Evolutionary conservation across 495 filamentous ascomycete species (phyloP), one percentile per base, ranked within the genome.

Genomic region (Pseudotulostoma volvatum): DNA sequence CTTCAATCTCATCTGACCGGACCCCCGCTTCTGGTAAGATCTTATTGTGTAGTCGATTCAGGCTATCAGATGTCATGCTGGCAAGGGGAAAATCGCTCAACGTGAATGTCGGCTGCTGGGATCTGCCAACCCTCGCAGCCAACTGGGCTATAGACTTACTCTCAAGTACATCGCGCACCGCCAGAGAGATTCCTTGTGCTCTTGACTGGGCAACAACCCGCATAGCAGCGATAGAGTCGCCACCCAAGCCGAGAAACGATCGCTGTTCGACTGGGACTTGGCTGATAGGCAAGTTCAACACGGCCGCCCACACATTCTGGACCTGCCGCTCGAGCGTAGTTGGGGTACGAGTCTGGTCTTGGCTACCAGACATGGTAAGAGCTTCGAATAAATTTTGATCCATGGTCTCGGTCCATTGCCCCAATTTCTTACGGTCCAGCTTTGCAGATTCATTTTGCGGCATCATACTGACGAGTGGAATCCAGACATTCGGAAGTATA

Each of bases 11-110:
- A 11, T 16, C 14, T 28, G 18, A n/a, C 46, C 52, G 1, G 51
- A 38, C 15, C 40, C 33, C 32, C 50, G 48, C 11, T 23, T 37
- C 8, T 7, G 33, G 32, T 15, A 36, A 28, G 4, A 7, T 18
- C 9, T 36, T 7, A 21, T 23, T 9, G 3, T 21, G 11, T 5
- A 43, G 19, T 3, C 16, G 20, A 15, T 57, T 47, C 8, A 76
- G 51, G 3, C 57, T 62, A 25, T 68, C 55, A 43, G 70, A 67
- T 1, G 61, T 68, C 13, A 70, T 48, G 16, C 67, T 53, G n/a
- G 73, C 57, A 18, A 75, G 58, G 8, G 67, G 67, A 20, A 71
- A 61, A 48, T 75, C 64, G 17, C 62, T 57, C 19, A 71, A 44
- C 7, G 72, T n/a, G 70, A 73, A 21, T 15, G 15, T n/a, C n/a